phyloP scores from a whole-genome alignment of 2,329 filamentous ascomycete genomes.

The Fusarium lyarnte region DNA sequence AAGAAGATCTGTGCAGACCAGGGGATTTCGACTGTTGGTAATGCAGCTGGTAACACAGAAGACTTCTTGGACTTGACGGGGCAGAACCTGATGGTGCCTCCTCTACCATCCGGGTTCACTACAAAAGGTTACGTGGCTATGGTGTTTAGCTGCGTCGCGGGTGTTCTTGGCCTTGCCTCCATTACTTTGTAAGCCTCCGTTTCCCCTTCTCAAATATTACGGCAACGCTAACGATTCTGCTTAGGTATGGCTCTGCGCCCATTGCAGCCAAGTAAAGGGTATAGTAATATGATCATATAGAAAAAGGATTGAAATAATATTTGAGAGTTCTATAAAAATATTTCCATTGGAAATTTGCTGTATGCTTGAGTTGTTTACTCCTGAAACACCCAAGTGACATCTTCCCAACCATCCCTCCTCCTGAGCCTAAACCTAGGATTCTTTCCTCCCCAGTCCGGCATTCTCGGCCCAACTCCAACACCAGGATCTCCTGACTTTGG shows the following conservation, averaged over 20 bases:
- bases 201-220: background rate
- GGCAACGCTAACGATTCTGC: accelerated
- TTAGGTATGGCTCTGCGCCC: background rate
- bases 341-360: accelerated
- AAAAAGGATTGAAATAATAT: accelerated
- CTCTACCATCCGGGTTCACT: accelerated
- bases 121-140: background rate
- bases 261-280: background rate
- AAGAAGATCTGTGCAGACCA: background rate
- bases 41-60: background rate
- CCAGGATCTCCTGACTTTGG: constrained; percentile 8
- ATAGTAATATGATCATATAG: accelerated
- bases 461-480: constrained; percentile 5
- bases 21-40: background rate
- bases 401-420: constrained; percentile 14
- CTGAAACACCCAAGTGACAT: background rate
- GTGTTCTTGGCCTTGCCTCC: accelerated
- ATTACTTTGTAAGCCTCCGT: background rate
- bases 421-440: background rate
- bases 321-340: accelerated
- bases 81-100: background rate
- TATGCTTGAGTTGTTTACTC: accelerated
- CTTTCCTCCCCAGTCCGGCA: background rate
- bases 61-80: background rate
- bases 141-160: background rate